These are phyloP conservation scores for Exutisphaerella laricina DNA, from an alignment of 2,329 filamentous ascomycete genomes.

Conservation along the genomic window DNA sequence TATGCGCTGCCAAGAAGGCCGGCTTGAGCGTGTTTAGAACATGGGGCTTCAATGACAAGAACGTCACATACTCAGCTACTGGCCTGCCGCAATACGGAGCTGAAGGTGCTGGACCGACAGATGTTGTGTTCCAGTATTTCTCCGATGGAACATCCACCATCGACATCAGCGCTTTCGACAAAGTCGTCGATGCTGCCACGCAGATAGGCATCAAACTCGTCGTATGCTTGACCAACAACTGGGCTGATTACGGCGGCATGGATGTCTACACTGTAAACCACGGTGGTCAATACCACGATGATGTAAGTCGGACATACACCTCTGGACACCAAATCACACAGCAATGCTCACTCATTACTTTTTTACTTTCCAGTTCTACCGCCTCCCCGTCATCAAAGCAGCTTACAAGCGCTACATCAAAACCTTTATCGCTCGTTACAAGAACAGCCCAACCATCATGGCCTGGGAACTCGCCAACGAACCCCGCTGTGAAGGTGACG, in stretches of 20 bases:
- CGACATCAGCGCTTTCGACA: slow-evolving; percentile 45
- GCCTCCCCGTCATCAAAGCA: slow-evolving; percentile 33
- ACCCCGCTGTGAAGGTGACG: slow-evolving; percentile 4
- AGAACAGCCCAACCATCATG: slow-evolving; percentile 54
- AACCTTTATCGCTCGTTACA: slow-evolving; percentile 55
- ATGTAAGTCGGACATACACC: slow-evolving; percentile 37
- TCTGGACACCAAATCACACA: too few relatives aligned
- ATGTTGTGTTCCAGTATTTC: slow-evolving; percentile 46
- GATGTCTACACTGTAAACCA: slow-evolving; percentile 54
- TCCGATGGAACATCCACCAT: slow-evolving; percentile 45
- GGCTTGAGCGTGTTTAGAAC: slow-evolving; percentile 52
- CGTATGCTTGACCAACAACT: slow-evolving; percentile 53
- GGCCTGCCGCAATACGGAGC: slow-evolving; percentile 50
- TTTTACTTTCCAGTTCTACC: slow-evolving; percentile 14
- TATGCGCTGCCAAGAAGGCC: slow-evolving; percentile 44
- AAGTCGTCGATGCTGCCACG: slow-evolving; percentile 47
- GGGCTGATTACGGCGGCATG: slow-evolving; percentile 57
- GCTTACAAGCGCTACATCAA: slow-evolving; percentile 58
- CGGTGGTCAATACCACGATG: slow-evolving; percentile 48
- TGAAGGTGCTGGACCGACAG: slow-evolving; percentile 45
- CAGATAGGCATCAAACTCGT: slow-evolving; percentile 50
- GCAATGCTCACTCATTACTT: too few relatives aligned
- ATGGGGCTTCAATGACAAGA: slow-evolving; percentile 56
- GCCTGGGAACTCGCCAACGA: slow-evolving; percentile 57
- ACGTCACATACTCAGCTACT: slow-evolving; percentile 40